These are phyloP conservation scores for Ceratocystis diversiconidia DNA, from an alignment of 2,329 filamentous ascomycete species.

Conservation along the genomic window DNA sequence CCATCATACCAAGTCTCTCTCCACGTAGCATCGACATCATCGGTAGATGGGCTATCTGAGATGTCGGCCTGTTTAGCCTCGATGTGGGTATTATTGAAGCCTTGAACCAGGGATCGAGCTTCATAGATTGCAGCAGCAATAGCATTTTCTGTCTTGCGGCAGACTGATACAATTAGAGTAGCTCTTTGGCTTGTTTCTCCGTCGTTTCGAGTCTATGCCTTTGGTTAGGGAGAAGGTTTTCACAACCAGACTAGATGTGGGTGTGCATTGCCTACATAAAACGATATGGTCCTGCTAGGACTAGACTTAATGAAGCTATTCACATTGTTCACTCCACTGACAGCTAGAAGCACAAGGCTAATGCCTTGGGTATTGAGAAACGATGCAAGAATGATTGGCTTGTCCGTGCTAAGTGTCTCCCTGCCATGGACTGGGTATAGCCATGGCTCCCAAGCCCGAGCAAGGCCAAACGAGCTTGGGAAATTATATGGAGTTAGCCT, in stretches of 20 bases:
- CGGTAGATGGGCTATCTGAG: conserved; percentile 21
- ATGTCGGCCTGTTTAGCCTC: background rate
- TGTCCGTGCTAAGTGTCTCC: conserved; percentile 50
- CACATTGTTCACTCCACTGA: conserved; percentile 60
- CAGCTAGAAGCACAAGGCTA: conserved; percentile 61
- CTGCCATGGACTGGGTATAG: conserved; percentile 75
- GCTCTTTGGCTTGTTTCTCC: conserved; percentile 38
- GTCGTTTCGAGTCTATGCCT: conserved; percentile 49
- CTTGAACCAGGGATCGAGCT: conserved; percentile 43
- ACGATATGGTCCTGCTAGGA: conserved; percentile 47
- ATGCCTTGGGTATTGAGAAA: conserved; percentile 60
- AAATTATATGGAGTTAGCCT: background rate
- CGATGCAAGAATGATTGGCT: conserved; percentile 63
- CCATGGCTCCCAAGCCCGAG: conserved; percentile 72
- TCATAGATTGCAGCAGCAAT: conserved; percentile 77
- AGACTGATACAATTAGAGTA: conserved; percentile 55
- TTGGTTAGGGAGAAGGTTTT: conserved; percentile 17
- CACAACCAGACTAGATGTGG: background rate
- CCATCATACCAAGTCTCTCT: conserved; percentile 83
- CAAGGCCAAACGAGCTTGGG: conserved; percentile 62
- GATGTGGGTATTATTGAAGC: background rate
- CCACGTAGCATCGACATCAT: conserved; percentile 49
- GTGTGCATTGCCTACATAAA: conserved; percentile 40
- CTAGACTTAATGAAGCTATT: conserved; percentile 55
- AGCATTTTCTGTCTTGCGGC: conserved; percentile 58